Base-by-base conservation (phyloP, 768 basidiomycete species). In the Mycena filopes region DNA sequence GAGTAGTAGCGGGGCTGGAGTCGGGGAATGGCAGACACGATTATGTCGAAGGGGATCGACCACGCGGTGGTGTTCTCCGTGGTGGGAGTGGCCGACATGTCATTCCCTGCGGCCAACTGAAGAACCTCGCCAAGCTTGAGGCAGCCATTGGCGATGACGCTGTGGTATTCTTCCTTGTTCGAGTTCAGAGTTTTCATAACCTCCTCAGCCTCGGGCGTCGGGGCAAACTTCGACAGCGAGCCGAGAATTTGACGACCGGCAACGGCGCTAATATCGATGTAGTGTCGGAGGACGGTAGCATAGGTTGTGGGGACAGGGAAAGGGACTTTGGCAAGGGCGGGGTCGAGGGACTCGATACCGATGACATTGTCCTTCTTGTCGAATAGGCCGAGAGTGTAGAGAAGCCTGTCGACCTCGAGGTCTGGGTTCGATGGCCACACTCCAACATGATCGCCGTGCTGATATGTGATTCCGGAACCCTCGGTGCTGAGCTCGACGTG, bases 241-340 rank as follows among this genome's bases (percentile, higher is more conserved):
- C 94, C 94, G 42, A 98, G 89, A 65, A 95, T 91, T 76, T 99
- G 98, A 79, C 97, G 92, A 78, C 95, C 95, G 20, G 92, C 95
- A 58, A 96, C 89, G 41, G 96, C 94, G 71, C 91, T 95, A 75
- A 99, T 95, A 74, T 99, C 97, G 76, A 99, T 90, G 78, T 99
- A 99, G 81, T 99, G 93, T 40, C 96, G 90, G 66, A 99, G 88
- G 67, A 98, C 95, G 50, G 95, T 92, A 64, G 84, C 87, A 72
- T 98, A 98, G 10, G 96, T 98, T 2, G 96, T 96, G 1, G 97
- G 97, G 21, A 96, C 93, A 15, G 98, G 97, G 90, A 99, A 99
- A 20, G 97, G 97, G 61, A 99, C 96, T 79, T 99, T 99, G 62
- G 97, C 97, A 31, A 99, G 85, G 18, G 96, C 95, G 21, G 98